Percentiles rank a stretch among this genome's conserved stretches.
Evolutionary conservation across 2,329 filamentous ascomycete genomes (phyloP).

Genomic region (Cercospora sesami): DNA sequence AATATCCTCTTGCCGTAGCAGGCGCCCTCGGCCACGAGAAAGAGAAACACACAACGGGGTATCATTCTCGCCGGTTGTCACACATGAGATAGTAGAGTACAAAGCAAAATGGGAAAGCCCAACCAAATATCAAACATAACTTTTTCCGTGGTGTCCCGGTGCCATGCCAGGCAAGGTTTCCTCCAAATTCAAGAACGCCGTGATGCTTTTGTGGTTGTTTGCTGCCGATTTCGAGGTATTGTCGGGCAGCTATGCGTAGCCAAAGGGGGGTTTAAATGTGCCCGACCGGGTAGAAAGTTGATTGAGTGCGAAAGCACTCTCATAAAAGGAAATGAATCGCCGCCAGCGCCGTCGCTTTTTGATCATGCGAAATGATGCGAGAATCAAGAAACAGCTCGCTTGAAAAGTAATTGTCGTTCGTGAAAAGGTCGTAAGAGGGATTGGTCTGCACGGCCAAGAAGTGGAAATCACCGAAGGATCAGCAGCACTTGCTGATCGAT

Average conservation of each 20-base stretch:
- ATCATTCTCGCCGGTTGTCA: conserved; percentile 23
- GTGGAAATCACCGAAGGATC: neutral
- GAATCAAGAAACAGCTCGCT: conserved; percentile 30
- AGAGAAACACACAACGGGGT: conserved; percentile 14
- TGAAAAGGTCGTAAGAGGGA: conserved; percentile 13
- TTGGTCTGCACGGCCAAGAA: neutral
- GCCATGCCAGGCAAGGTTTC: conserved; percentile 3
- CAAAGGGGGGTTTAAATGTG: neutral
- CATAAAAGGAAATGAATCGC: neutral
- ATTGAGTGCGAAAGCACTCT: neutral
- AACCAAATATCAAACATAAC: conserved; percentile 8
- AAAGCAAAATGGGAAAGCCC: neutral
- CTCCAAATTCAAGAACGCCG: conserved; percentile 8
- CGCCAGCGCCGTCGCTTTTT: conserved; percentile 30
- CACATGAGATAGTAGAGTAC: conserved; percentile 11
- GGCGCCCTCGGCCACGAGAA: conserved; percentile 21
- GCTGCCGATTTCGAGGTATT: conserved; percentile 9
- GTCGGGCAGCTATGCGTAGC: conserved; percentile 10
- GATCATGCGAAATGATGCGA: conserved; percentile 22
- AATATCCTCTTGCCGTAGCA: conserved; percentile 9
- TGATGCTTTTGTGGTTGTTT: conserved; percentile 14
- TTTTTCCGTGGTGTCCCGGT: conserved; percentile 10
- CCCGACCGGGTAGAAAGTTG: conserved; percentile 1
- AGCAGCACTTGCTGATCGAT: neutral
- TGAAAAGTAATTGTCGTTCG: conserved; percentile 4